Conservation (phyloP, 208 protist genomes). For the Kentomonas sorsogonicus region DNA sequence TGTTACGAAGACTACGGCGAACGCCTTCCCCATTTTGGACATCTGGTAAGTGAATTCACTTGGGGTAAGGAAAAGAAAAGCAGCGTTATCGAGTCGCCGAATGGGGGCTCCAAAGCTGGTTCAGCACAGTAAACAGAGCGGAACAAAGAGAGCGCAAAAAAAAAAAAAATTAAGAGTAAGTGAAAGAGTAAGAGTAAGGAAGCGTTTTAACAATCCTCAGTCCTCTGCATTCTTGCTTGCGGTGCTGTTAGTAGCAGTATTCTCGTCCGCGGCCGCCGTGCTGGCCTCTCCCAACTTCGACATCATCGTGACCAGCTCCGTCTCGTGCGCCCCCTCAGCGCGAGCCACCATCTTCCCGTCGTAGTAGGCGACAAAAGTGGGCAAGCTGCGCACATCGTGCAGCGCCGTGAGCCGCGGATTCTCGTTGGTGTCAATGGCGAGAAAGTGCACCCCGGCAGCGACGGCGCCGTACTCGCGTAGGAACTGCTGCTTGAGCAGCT, state of each 20-base stretch:
- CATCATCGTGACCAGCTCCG: conserved; percentile 55
- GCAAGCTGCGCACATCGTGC: conserved; percentile 81
- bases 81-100: too few species aligned
- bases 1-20: too few species aligned
- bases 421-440: conserved; percentile 79
- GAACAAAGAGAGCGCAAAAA: not conserved
- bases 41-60: too few species aligned
- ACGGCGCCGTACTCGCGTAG: conserved; percentile 9
- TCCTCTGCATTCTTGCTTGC: not conserved
- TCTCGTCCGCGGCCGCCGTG: not conserved
- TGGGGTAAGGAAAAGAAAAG: too few species aligned
- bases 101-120: too few species aligned
- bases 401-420: conserved; percentile 62
- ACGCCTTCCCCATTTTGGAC: too few species aligned
- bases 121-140: not conserved
- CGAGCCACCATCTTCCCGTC: conserved; percentile 60
- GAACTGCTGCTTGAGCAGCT: conserved; percentile 9
- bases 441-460: conserved; percentile 22
- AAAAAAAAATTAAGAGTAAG: conserved; percentile 2
- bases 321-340: conserved; percentile 56
- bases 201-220: not conserved
- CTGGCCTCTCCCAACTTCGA: not conserved
- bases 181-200: not conserved
- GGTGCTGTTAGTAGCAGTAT: too few species aligned
- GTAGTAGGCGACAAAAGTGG: conserved; percentile 79